Conservation (phyloP, 345 rosid species). For the Capsella bursapastoris region DNA sequence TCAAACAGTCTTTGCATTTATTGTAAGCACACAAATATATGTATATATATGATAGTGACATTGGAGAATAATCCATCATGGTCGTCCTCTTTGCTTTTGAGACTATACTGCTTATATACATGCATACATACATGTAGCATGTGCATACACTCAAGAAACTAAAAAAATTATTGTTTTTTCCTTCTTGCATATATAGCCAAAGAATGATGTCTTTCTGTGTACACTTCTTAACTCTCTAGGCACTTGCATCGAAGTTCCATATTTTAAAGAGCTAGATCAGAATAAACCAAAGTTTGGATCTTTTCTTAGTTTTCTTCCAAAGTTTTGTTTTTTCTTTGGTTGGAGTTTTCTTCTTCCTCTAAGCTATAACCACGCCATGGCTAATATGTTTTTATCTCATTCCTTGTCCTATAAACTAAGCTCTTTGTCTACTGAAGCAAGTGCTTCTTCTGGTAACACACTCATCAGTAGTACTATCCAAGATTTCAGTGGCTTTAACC, state of each 20-base stretch:
- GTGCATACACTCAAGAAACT: constrained; percentile 31
- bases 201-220: constrained; percentile 68
- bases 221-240: constrained; percentile 48
- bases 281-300: constrained; percentile 57
- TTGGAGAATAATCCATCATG: constrained; percentile 75
- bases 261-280: constrained; percentile 40
- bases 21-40: constrained; percentile 45
- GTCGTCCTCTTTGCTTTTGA: constrained; percentile 60
- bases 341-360: constrained; percentile 52
- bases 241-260: constrained; percentile 51
- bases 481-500: constrained; percentile 55
- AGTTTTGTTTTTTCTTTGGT: constrained; percentile 46
- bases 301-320: constrained; percentile 40
- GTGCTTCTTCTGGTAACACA: constrained; percentile 64
- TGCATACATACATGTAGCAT: neutral
- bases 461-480: constrained; percentile 36
- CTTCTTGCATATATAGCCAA: constrained; percentile 49
- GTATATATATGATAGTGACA: constrained; percentile 56
- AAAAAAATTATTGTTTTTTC: neutral
- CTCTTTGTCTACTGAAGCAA: constrained; percentile 73
- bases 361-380: constrained; percentile 46
- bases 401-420: constrained; percentile 62
- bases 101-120: constrained; percentile 17
- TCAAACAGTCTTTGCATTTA: constrained; percentile 49
- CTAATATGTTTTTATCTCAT: constrained; percentile 53